Percentiles rank a stretch among this genome's conserved stretches.
Conservation (phyloP, 2,329 filamentous ascomycete species). For the Eurotiales sp. region DNA sequence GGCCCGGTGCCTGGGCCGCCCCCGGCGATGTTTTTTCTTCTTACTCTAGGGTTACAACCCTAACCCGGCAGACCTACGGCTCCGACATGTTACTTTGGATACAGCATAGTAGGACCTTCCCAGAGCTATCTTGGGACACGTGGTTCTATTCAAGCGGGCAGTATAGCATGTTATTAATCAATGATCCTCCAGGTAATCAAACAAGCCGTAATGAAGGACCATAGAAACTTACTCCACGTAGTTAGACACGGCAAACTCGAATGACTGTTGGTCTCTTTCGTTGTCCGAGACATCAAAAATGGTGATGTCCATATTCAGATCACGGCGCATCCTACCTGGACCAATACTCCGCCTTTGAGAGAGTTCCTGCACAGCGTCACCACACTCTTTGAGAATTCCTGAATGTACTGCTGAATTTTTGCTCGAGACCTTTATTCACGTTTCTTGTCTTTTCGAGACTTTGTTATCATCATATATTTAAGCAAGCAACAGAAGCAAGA, state of each 20-base stretch:
- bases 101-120: no score
- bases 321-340: background rate
- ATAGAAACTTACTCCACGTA: background rate
- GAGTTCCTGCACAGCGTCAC: background rate
- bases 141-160: background rate
- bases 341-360: background rate
- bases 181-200: background rate
- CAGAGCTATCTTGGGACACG: background rate
- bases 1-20: no score
- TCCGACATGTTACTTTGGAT: no score
- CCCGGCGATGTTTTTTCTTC: no score
- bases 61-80: no score
- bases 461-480: background rate
- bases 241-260: conserved; percentile 2
- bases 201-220: no score
- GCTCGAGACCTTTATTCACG: background rate
- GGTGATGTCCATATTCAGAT: conserved; percentile 1
- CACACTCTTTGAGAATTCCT: conserved; percentile 9
- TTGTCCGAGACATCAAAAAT: conserved; percentile 6
- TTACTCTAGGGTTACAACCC: background rate
- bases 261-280: conserved; percentile 2
- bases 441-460: background rate
- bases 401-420: conserved; percentile 1
- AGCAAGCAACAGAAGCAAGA: background rate
- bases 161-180: background rate